A percentile compares a stretch with the other conserved stretches of the same genome.
Evolutionary conservation across 495 filamentous ascomycete genomes (phyloP).

Genomic region (Poronia punctata): DNA sequence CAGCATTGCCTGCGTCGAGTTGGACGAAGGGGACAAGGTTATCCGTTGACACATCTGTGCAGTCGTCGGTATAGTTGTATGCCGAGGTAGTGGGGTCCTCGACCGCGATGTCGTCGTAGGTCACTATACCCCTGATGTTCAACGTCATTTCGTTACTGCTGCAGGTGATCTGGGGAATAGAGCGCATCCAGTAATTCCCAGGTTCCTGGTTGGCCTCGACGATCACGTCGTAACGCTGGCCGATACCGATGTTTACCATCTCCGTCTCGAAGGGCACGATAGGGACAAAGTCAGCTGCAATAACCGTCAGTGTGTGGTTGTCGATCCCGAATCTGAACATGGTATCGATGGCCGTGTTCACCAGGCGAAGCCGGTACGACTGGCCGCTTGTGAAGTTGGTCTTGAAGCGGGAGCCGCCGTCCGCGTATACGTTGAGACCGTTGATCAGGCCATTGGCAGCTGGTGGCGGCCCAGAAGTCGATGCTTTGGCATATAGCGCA

Average conservation of each 20-base stretch:
- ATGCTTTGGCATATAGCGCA: slow-evolving; percentile 27
- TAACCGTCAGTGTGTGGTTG: slow-evolving; percentile 43
- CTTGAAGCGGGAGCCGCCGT: slow-evolving; percentile 31
- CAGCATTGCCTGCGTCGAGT: slow-evolving; percentile 25
- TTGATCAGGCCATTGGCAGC: slow-evolving; percentile 46
- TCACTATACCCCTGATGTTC: slow-evolving; percentile 52
- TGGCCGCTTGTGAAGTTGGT: slow-evolving; percentile 36
- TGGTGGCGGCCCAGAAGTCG: slow-evolving; percentile 31
- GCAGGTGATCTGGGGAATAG: slow-evolving; percentile 46
- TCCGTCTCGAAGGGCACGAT: slow-evolving; percentile 39
- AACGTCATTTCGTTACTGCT: slow-evolving; percentile 34
- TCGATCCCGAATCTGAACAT: slow-evolving; percentile 44
- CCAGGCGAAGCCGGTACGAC: slow-evolving; percentile 46
- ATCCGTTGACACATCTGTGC: slow-evolving; percentile 29
- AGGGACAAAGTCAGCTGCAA: slow-evolving; percentile 40
- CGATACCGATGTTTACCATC: slow-evolving; percentile 52
- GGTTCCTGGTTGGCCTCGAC: slow-evolving; percentile 47
- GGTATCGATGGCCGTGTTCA: slow-evolving; percentile 48
- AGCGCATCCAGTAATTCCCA: slow-evolving; percentile 56
- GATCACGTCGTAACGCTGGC: slow-evolving; percentile 62
- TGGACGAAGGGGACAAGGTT: slow-evolving; percentile 38
- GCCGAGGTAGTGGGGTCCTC: slow-evolving; percentile 27
- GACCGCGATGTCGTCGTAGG: slow-evolving; percentile 35
- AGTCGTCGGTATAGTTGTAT: slow-evolving; percentile 26
- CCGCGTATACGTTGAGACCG: slow-evolving; percentile 37